phyloP scores from a whole-genome alignment of 2,329 filamentous ascomycete species.

The Fusarium scirpi region DNA sequence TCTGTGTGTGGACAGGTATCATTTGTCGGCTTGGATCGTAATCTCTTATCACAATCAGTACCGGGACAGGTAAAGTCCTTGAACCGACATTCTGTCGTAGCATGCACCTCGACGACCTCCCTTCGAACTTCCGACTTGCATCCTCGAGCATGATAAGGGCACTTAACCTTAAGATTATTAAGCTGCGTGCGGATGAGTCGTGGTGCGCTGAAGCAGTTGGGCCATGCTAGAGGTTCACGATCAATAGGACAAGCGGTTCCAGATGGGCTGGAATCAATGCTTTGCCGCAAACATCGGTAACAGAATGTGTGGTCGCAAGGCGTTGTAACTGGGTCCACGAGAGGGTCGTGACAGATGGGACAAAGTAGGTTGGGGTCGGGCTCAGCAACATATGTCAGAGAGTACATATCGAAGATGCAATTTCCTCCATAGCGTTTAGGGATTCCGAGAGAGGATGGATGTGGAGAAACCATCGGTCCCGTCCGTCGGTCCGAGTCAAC shows the following conservation, averaged over 20 bases:
- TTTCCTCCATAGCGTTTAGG: slow-evolving; percentile 54
- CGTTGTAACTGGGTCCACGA: slow-evolving; percentile 71
- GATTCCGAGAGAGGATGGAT: slow-evolving; percentile 55
- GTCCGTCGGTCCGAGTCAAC: slow-evolving; percentile 48
- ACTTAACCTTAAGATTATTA: slow-evolving; percentile 69
- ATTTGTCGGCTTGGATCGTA: slow-evolving; percentile 63
- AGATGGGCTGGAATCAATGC: slow-evolving; percentile 56
- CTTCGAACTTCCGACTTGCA: slow-evolving; percentile 65
- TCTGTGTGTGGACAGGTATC: slow-evolving; percentile 67
- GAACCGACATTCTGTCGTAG: slow-evolving; percentile 67
- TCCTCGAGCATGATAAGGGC: slow-evolving; percentile 64
- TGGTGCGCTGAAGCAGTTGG: slow-evolving; percentile 57
- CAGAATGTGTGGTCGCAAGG: slow-evolving; percentile 75
- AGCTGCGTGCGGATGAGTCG: slow-evolving; percentile 70
- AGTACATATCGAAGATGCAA: slow-evolving; percentile 59
- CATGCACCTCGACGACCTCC: slow-evolving; percentile 67
- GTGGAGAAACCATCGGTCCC: slow-evolving; percentile 52
- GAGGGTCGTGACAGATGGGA: slow-evolving; percentile 70
- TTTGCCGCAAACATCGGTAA: slow-evolving; percentile 64
- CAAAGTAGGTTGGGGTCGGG: slow-evolving; percentile 63
- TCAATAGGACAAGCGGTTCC: slow-evolving; percentile 68
- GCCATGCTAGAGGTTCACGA: slow-evolving; percentile 58
- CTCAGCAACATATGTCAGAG: slow-evolving; percentile 58
- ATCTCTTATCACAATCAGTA: slow-evolving; percentile 62
- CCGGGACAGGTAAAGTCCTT: slow-evolving; percentile 68